These are phyloP conservation scores for Sclerotiophoma versabilis DNA, from an alignment of 2,329 filamentous ascomycete genomes.

Conservation along the genomic window DNA sequence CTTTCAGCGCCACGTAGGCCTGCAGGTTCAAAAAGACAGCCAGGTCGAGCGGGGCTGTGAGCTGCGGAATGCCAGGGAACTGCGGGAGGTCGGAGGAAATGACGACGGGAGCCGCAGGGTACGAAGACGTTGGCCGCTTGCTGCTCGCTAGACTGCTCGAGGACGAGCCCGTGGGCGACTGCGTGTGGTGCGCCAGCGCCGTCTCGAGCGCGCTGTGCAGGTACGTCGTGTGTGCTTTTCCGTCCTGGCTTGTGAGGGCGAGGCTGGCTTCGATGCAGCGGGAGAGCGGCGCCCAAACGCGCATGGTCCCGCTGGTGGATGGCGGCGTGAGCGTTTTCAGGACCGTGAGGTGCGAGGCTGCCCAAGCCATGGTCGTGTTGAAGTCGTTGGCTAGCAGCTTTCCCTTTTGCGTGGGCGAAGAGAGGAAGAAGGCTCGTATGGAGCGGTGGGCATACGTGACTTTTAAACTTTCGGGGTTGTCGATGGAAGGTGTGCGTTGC, in stretches of 20 bases:
- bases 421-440: slow-evolving; percentile 32
- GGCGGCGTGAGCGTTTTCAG: slow-evolving; percentile 31
- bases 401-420: slow-evolving; percentile 16
- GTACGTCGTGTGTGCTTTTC: slow-evolving; percentile 33
- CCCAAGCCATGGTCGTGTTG: slow-evolving; percentile 31
- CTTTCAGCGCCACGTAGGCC: slow-evolving; percentile 29
- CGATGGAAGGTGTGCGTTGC: not conserved
- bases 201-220: slow-evolving; percentile 26
- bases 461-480: slow-evolving; percentile 19
- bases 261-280: slow-evolving; percentile 31
- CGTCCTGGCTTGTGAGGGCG: slow-evolving; percentile 19
- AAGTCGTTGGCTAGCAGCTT: slow-evolving; percentile 20
- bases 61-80: slow-evolving; percentile 1
- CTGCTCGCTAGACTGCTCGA: slow-evolving; percentile 8
- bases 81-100: slow-evolving; percentile 16
- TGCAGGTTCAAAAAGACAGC: slow-evolving; percentile 34
- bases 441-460: slow-evolving; percentile 37
- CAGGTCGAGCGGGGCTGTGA: slow-evolving; percentile 29
- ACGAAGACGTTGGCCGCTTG: slow-evolving; percentile 5
- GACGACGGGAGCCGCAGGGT: not conserved
- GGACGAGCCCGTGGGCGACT: slow-evolving; percentile 1
- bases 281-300: slow-evolving; percentile 30
- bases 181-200: slow-evolving; percentile 21
- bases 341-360: slow-evolving; percentile 31
- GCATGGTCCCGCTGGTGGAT: slow-evolving; percentile 2